A percentile compares a stretch with the other conserved stretches of the same genome.
These are phyloP conservation scores for Akanthomyces dipterigenus DNA, from an alignment of 2,329 filamentous ascomycete genomes.

Conservation along the genomic window DNA sequence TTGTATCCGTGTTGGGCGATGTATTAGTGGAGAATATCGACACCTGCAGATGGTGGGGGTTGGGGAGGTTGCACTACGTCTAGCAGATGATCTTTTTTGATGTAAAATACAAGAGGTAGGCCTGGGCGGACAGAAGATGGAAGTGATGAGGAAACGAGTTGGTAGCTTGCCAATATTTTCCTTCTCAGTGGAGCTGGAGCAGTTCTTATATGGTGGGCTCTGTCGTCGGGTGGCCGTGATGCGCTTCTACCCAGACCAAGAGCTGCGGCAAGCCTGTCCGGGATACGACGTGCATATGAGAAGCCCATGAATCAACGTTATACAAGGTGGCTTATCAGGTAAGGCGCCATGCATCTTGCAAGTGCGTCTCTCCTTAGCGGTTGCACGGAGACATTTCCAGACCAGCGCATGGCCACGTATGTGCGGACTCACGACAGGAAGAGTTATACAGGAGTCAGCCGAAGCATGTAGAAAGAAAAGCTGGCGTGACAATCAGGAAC, in stretches of 20 bases:
- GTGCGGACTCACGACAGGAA: not conserved
- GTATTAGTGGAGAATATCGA: conserved; percentile 1
- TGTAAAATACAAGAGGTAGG: not conserved
- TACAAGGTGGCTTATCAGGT: not conserved
- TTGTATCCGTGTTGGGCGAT: not conserved
- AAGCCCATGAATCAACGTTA: not conserved
- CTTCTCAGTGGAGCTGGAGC: not conserved
- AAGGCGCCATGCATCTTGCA: not conserved
- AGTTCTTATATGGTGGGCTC: not conserved
- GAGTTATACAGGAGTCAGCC: not conserved
- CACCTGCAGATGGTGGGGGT: not conserved
- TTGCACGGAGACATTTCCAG: not conserved
- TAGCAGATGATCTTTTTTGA: not conserved
- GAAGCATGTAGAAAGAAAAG: too few relatives aligned
- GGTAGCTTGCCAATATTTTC: not conserved
- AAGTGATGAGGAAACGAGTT: not conserved
- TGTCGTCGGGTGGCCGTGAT: not conserved
- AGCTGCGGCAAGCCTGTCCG: not conserved
- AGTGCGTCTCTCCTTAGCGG: not conserved
- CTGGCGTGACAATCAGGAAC: not conserved
- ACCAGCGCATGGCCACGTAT: not conserved
- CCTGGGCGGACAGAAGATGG: not conserved
- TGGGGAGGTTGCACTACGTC: not conserved
- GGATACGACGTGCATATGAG: not conserved
- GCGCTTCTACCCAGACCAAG: not conserved